phyloP scores from a whole-genome alignment of 2,329 filamentous ascomycete species.

The Botrytis tulipae region DNA sequence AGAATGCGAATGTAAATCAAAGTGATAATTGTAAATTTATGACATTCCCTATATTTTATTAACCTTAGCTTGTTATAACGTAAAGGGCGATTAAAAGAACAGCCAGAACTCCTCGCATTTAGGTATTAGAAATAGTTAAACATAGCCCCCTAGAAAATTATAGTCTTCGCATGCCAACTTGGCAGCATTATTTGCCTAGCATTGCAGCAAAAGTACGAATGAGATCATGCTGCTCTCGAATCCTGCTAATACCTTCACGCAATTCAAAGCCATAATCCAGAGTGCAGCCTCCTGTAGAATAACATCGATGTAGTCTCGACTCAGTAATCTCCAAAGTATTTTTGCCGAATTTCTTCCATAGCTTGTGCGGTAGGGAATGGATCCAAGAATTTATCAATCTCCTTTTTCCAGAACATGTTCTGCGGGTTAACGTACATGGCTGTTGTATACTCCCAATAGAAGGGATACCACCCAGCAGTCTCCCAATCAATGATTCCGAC shows the following conservation, averaged over 20 bases:
- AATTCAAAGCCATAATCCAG: neutral
- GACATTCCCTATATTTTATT: no score
- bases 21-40: no score
- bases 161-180: neutral
- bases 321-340: slow-evolving; percentile 10
- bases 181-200: neutral
- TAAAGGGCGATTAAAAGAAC: no score
- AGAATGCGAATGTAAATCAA: no score
- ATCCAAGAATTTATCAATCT: neutral
- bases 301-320: neutral
- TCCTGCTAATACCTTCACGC: neutral
- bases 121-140: no score
- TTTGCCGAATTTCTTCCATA: slow-evolving; percentile 39
- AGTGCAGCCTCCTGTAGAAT: neutral
- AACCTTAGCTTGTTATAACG: no score
- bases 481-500: slow-evolving; percentile 46
- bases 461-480: slow-evolving; percentile 42
- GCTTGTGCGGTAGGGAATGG: slow-evolving; percentile 29
- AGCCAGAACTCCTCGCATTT: no score
- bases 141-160: neutral
- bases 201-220: neutral
- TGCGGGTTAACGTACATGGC: slow-evolving; percentile 29
- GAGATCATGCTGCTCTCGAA: neutral
- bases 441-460: slow-evolving; percentile 44
- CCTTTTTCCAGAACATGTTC: neutral